Base-by-base conservation (phyloP, 352 stramenopile genomes). In the Globisporangium polare region DNA sequence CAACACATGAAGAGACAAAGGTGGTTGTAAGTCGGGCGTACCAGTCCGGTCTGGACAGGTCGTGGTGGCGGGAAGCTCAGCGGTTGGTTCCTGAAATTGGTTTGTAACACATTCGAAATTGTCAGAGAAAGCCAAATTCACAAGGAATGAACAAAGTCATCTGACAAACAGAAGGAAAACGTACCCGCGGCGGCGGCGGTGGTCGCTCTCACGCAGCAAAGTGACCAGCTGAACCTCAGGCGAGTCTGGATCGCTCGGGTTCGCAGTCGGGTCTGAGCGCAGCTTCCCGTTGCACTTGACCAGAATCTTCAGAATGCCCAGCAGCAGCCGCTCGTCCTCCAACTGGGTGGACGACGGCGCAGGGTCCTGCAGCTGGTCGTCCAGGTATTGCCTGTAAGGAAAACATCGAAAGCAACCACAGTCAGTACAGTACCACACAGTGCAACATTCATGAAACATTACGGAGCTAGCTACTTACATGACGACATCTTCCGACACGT, bases 201-300 rank as follows among this genome's bases (percentile, higher is more conserved):
- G 74, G 53, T 88, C 80, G 35, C 80, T 91, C 65, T 92, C 80
- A 27, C 76, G 83, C 2, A 94, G 68, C 5, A 94, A 53, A 17
- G 72, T 65, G 18, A 90, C 84, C 0, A 94, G 51, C 59, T 90
- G 74, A 35, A 80, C 75, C 65, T 92, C 85, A 6, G 83, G 83
- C 0, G 80, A 86, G 45, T 79, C 65, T 17, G 77, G 75, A 37
- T 91, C 80, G 39, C 63, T 86, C n/a, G 71, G 68, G 27, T 77
- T 76, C 0, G 69, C 68, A 24, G 72, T 79, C 5, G 62, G 51
- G 15, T 88, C 78, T 2, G 81, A 88, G 18, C 80, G 76, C 9
- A 92, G 67, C 56, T 84, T 83, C 26, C 85, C 85, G n/a, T 94
- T 91, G 69, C 76, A 90, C 61, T 89, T 92, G 33, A 92, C 75